These are phyloP conservation scores for Setomelanomma holmii DNA, from an alignment of 2,329 filamentous ascomycete genomes.

Conservation along the genomic window DNA sequence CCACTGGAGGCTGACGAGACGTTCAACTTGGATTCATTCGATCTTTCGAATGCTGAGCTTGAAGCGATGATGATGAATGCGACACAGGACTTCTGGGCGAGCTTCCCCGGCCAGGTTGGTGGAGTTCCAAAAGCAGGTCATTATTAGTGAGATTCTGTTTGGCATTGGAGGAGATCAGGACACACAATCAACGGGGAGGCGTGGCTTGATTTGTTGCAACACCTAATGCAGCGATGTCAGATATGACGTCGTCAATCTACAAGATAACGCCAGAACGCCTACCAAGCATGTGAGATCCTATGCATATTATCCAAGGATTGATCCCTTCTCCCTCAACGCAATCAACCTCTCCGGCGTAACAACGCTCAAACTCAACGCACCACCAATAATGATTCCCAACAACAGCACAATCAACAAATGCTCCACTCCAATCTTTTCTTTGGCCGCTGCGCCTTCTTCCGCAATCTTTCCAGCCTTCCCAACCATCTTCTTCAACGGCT, in stretches of 20 bases:
- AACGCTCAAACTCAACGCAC: slow-evolving; percentile 29
- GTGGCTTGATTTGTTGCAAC: no score
- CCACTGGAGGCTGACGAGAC: slow-evolving; percentile 42
- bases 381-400: slow-evolving; percentile 41
- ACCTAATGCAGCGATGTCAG: no score
- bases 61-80: slow-evolving; percentile 49
- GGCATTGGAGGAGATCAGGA: no score
- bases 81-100: slow-evolving; percentile 50
- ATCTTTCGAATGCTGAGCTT: slow-evolving; percentile 44
- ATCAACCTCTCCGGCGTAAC: slow-evolving; percentile 18
- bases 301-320: not conserved
- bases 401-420: slow-evolving; percentile 36
- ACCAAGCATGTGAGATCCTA: no score
- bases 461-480: slow-evolving; percentile 5
- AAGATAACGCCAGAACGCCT: not conserved
- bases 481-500: slow-evolving; percentile 55
- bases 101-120: slow-evolving; percentile 49
- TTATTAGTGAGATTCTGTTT: slow-evolving; percentile 14
- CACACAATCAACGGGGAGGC: no score
- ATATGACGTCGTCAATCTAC: no score
- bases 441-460: slow-evolving; percentile 24
- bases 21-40: slow-evolving; percentile 41
- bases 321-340: slow-evolving; percentile 29
- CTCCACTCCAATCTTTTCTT: slow-evolving; percentile 12
- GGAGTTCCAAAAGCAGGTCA: no score